Percentiles rank a stretch among this genome's conserved stretches.
phyloP scores from a whole-genome alignment of 2,329 filamentous ascomycete species.

The Neonectria punicea region DNA sequence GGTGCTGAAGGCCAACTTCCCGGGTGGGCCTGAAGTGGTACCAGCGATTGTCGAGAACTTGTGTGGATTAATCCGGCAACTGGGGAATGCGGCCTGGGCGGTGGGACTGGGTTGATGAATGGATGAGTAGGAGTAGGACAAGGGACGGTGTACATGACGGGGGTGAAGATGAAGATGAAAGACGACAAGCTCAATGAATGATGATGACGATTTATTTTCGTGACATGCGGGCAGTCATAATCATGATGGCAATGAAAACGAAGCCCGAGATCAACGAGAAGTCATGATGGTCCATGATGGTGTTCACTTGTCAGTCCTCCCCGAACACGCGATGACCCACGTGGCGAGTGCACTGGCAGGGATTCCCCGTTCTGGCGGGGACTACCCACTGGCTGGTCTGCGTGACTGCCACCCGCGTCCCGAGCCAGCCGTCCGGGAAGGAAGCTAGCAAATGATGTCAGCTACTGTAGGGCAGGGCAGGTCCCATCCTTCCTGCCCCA shows the following conservation, averaged over 20 bases:
- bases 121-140: neutral
- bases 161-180: neutral
- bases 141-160: neutral
- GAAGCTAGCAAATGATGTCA: neutral
- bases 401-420: neutral
- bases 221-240: too few relatives aligned
- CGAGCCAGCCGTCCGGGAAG: neutral
- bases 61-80: slow-evolving; percentile 69
- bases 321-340: neutral
- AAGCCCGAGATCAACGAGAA: neutral
- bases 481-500: too few relatives aligned
- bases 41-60: slow-evolving; percentile 76
- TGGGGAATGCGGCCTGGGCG: slow-evolving; percentile 62
- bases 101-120: slow-evolving; percentile 46
- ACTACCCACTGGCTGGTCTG: too few relatives aligned
- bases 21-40: slow-evolving; percentile 52
- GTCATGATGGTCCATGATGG: neutral
- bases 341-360: neutral
- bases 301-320: neutral
- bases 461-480: neutral
- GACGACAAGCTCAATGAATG: neutral
- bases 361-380: neutral
- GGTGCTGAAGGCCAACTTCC: slow-evolving; percentile 65
- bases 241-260: too few relatives aligned
- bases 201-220: neutral